Evolutionary conservation across 805 yeast genomes (phyloP), one percentile per base, ranked within the genome.

Genomic region (Schizosaccharomyces japonicus): DNA sequence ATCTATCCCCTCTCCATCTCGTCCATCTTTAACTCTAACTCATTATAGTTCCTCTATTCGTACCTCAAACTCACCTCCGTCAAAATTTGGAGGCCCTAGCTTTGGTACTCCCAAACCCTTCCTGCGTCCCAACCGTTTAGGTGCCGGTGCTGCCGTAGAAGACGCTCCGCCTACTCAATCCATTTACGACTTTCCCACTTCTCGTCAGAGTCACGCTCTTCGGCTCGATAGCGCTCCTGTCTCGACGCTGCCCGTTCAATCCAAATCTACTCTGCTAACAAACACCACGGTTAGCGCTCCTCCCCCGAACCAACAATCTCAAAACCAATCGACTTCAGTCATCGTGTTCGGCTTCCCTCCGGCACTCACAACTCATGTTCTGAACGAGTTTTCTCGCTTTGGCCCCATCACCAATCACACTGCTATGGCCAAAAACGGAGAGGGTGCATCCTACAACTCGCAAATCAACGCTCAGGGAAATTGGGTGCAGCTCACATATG

Each of bases 401-500:
- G 96, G 96, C 19, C 68, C 67, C 26, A 75, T 87, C 36, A 59
- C 82, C 49, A 95, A 84, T 53, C 78, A 80, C 55, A 76, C 80
- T 54, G 76, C 75, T 53, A 62, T 64, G 2, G 57, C 62, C 4
- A 56, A 61, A 27, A 56, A 55, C 49, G 53, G 57, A 31, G 52
- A 55, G 34, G 56, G 54, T 39, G 57, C 54, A n/a, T n/a, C 42
- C 10, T n/a, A n/a, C n/a, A 58, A 53, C 13, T n/a, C n/a, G 3
- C 19, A 23, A 10, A 23, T 5, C 26, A n/a, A 10, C 60, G 71
- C 85, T 10, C 96, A 96, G 1, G 71, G 75, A 44, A 76, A 81
- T 34, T 87, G 96, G 96, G 75, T 85, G n/a, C 80, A 84, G 57
- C 59, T 87, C 48, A 85, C 95, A 3, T 90, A 74, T 60, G 78